These are phyloP conservation scores for Streptanthus diversifolius DNA, from an alignment of 345 rosid species.

Conservation along the genomic window DNA sequence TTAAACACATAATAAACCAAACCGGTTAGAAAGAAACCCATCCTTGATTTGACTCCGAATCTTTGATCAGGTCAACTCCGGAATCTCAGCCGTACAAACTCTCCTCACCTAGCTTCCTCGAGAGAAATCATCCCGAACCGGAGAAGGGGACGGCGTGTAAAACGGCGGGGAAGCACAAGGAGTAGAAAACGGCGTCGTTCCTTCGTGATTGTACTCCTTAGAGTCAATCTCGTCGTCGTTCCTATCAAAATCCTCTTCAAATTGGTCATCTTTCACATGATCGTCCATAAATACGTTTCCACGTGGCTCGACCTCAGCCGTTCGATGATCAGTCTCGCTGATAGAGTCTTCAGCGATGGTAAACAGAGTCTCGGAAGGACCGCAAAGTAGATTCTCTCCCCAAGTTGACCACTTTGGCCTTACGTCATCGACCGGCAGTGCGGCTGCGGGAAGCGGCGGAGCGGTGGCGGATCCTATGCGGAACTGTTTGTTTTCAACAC, in stretches of 20 bases:
- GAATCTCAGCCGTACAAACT: conserved; percentile 1
- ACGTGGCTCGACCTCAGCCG: conserved; percentile 23
- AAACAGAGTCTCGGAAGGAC: conserved; percentile 57
- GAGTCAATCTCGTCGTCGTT: conserved; percentile 22
- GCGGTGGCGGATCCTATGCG: conserved; percentile 48
- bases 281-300: conserved; percentile 13
- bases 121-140: conserved; percentile 28
- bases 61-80: conserved; percentile 21
- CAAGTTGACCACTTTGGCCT: conserved; percentile 13
- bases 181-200: conserved; percentile 60
- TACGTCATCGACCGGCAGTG: conserved; percentile 32
- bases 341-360: conserved; percentile 76
- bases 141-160: conserved; percentile 77
- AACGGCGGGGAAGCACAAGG: conserved; percentile 71
- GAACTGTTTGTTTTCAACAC: conserved; percentile 46
- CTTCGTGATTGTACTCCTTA: conserved; percentile 12
- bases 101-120: background rate
- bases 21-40: background rate
- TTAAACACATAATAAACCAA: background rate
- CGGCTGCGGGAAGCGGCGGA: conserved; percentile 7
- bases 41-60: background rate
- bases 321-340: conserved; percentile 36
- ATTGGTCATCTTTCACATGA: background rate
- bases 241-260: background rate
- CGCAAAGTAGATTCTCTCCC: conserved; percentile 32